Base-by-base conservation (phyloP, 306 rosid species). In the Pyrus bretschneideri region DNA sequence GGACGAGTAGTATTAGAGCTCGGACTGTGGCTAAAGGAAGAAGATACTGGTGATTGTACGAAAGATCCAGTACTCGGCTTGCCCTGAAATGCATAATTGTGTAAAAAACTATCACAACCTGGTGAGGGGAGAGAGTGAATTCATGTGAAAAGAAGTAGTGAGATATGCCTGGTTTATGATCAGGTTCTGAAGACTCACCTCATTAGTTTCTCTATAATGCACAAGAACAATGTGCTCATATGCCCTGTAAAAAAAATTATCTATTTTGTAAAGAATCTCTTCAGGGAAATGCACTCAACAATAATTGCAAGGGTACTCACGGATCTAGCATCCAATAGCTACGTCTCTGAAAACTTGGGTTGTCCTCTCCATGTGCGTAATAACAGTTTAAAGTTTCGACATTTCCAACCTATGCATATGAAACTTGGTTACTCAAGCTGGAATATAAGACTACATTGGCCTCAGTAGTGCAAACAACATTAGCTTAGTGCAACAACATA, bases 281-380 rank as follows among this genome's bases (percentile, higher is more conserved):
- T 42, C 19, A 55, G 57, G 49, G 73, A 49, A 60, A 70, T 73
- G 51, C 15, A 73, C 75, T 64, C n/a, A 27, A 63, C 75, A 74
- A 59, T 45, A 61, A 76, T 68, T 38, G 69, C 81, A 78, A 76
- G 70, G 75, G 46, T 70, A 92, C 99, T 90, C 84, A 96, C 99
- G 86, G 93, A 82, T 96, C 91, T 85, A 96, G 84, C 87, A 96
- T 89, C 99, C 99, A 96, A 81, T 87, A 96, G 88, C 97, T 87
- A 78, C 99, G 96, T 75, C 99, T 91, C 84, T 89, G 99, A 76
- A 96, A 96, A 85, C 71, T 83, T 75, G 88, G 91, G 70, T 91
- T 88, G 72, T 89, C 86, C 84, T 93, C 99, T 82, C 98, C 99
- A 80, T 96, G 99, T 69, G 97, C 99, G 77, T 96, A 96, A 76